Evolutionary conservation across 805 yeast species (phyloP).

Genomic region (Groenewaldozyma salmanticensis): DNA sequence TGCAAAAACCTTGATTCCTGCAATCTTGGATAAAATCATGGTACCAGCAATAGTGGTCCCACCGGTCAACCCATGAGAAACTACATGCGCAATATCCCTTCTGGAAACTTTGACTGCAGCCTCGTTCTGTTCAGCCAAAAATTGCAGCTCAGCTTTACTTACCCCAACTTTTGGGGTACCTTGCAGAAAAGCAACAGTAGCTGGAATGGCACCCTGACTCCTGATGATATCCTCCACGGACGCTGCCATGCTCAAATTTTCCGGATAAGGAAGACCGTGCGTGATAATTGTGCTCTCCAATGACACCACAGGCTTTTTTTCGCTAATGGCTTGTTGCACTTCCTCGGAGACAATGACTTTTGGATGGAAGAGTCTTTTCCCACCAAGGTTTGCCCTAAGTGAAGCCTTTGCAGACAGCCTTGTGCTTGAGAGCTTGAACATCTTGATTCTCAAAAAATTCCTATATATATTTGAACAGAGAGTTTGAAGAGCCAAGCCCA

Average conservation of each 20-base stretch:
- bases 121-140: constrained; percentile 34
- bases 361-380: neutral
- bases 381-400: too few relatives aligned
- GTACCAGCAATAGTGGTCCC: constrained; percentile 90
- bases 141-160: constrained; percentile 35
- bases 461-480: too few relatives aligned
- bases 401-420: too few relatives aligned
- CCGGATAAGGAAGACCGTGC: constrained; percentile 81
- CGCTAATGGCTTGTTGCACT: constrained; percentile 49
- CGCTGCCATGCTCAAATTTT: constrained; percentile 61
- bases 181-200: constrained; percentile 68
- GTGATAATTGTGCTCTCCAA: constrained; percentile 82
- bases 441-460: too few relatives aligned
- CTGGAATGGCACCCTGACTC: constrained; percentile 62
- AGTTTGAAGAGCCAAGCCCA: too few relatives aligned
- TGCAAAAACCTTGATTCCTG: constrained; percentile 78
- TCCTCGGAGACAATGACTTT: constrained; percentile 30
- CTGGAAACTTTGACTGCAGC: constrained; percentile 57
- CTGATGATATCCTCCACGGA: constrained; percentile 56
- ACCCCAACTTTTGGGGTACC: constrained; percentile 72
- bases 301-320: constrained; percentile 62
- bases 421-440: too few relatives aligned
- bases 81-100: constrained; percentile 65
- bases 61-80: constrained; percentile 57
- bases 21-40: constrained; percentile 65